Evolutionary conservation across 2,329 filamentous ascomycete genomes (phyloP).

Genomic region (Penicillium sclerotiorum): DNA sequence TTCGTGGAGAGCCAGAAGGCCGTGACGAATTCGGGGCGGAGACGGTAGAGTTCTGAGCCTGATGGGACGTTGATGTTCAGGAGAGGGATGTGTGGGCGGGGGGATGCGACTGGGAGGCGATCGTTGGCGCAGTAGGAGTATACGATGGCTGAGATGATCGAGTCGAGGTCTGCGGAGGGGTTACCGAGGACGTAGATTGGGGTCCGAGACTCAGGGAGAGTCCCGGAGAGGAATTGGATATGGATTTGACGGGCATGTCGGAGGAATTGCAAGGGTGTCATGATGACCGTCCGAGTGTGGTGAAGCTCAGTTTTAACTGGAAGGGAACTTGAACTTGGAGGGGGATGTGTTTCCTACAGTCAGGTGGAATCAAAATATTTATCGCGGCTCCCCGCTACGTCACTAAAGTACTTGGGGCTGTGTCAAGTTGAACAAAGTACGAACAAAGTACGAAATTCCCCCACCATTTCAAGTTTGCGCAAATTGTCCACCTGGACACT

Average conservation of each 20-base stretch:
- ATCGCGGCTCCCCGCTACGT: no score
- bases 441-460: no score
- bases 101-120: slow-evolving; percentile 44
- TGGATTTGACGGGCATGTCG: slow-evolving; percentile 35
- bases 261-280: slow-evolving; percentile 42
- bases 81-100: slow-evolving; percentile 57
- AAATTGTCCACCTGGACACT: no score
- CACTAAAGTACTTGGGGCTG: no score
- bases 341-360: no score
- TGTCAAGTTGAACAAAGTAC: no score
- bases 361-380: no score
- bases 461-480: no score
- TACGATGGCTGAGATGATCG: slow-evolving; percentile 62
- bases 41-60: slow-evolving; percentile 51
- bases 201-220: slow-evolving; percentile 24
- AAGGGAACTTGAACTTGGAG: no score
- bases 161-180: slow-evolving; percentile 61
- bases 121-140: slow-evolving; percentile 60
- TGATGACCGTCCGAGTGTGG: slow-evolving; percentile 2
- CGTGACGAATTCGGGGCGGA: slow-evolving; percentile 62
- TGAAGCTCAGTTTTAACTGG: background rate
- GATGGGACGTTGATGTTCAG: slow-evolving; percentile 55
- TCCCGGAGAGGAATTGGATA: slow-evolving; percentile 28
- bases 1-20: slow-evolving; percentile 55
- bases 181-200: slow-evolving; percentile 48